A percentile compares a stretch with the other conserved stretches of the same genome.
phyloP scores from a whole-genome alignment of 176 grass and related monocot genomes.

The Pharus latifolius region DNA sequence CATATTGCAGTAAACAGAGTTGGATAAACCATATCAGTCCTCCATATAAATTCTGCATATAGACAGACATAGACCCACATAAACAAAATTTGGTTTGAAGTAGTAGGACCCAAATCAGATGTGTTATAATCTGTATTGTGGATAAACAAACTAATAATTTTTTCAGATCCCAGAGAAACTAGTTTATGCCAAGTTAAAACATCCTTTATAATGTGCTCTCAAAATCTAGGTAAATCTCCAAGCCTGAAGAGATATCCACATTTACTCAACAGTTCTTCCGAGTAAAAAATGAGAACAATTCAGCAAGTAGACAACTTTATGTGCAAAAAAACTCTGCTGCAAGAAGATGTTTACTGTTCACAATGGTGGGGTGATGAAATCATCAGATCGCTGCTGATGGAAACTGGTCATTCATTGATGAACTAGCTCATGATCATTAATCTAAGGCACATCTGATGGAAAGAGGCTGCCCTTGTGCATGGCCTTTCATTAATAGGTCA shows the following conservation, averaged over 20 bases:
- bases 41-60: too few species aligned
- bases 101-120: not conserved
- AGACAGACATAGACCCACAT: too few species aligned
- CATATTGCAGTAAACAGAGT: too few species aligned
- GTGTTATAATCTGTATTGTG: not conserved
- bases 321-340: constrained; percentile 26
- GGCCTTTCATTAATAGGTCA: constrained; percentile 37
- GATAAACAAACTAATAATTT: not conserved
- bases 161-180: not conserved
- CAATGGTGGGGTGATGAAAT: not conserved
- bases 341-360: constrained; percentile 11
- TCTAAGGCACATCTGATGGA: constrained; percentile 75
- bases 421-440: constrained; percentile 41
- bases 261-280: constrained; percentile 18
- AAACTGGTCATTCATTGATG: not conserved
- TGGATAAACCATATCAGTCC: too few species aligned
- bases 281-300: constrained; percentile 7
- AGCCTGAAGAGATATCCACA: constrained; percentile 25
- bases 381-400: not conserved
- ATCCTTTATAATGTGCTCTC: constrained; percentile 17
- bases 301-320: constrained; percentile 38
- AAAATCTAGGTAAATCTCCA: constrained; percentile 28
- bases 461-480: constrained; percentile 33
- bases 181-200: constrained; percentile 24
- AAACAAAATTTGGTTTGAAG: too few species aligned